A percentile compares a stretch with the other conserved stretches of the same genome.
Conservation (phyloP, 2,329 filamentous ascomycete genomes). For the Cercospora zeina region DNA sequence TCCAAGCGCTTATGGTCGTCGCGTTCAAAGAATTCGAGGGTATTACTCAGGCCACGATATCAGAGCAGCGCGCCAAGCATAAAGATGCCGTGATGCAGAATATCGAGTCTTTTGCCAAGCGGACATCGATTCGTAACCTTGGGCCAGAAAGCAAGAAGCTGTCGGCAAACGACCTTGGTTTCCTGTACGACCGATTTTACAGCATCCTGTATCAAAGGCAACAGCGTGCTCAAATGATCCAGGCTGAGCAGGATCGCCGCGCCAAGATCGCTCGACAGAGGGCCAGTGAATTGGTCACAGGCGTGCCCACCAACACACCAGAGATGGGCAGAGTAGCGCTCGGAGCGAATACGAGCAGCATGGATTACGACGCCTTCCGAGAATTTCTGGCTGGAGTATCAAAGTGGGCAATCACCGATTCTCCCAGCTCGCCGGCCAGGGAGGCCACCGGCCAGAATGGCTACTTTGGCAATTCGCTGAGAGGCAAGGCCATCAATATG, state of each 20-base stretch:
- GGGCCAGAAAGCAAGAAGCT: constrained; percentile 94
- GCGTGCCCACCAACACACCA: constrained; percentile 53
- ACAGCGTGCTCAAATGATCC: constrained; percentile 73
- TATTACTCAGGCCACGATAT: constrained; percentile 90
- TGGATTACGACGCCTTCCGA: constrained; percentile 96
- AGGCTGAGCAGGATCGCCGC: constrained; percentile 66
- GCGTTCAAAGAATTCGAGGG: constrained; percentile 97
- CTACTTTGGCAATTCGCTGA: constrained; percentile 55
- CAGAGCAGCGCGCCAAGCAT: constrained; percentile 84
- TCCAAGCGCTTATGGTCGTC: constrained; percentile 98
- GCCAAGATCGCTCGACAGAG: constrained; percentile 62
- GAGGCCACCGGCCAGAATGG: constrained; percentile 55
- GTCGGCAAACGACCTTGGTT: constrained; percentile 79
- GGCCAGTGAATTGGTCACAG: constrained; percentile 52
- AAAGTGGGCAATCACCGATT: constrained; percentile 90
- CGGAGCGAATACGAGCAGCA: constrained; percentile 83
- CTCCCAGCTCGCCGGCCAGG: constrained; percentile 62
- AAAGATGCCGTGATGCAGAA: constrained; percentile 92
- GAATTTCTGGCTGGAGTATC: constrained; percentile 85
- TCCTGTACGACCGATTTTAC: constrained; percentile 93
- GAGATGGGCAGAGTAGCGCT: constrained; percentile 86
- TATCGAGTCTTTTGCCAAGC: constrained; percentile 95
- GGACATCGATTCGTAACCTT: constrained; percentile 92
- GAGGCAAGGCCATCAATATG: constrained; percentile 43
- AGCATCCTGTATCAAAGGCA: constrained; percentile 87